Evolutionary conservation across 169 alveolate species (phyloP), one percentile per base, ranked within the genome.

Genomic region (Cryptosporidium meleagridis): DNA sequence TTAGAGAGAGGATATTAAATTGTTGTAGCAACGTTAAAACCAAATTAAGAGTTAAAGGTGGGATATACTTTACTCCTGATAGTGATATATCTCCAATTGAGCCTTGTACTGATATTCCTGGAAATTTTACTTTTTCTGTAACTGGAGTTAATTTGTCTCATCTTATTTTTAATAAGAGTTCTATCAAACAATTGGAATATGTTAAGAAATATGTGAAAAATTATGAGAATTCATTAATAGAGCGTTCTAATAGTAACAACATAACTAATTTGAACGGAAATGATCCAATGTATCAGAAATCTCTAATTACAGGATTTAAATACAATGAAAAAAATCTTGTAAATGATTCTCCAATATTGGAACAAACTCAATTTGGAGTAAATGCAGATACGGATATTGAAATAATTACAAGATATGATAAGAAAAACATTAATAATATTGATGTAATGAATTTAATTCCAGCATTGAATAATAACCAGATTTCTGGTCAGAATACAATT

Each of bases 61-160:
- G 89, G 29, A 80, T 80, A 18, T 80, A 80, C 67, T 23, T 80
- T 21, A 80, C 89, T n/a, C 89, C 89, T 41, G 75, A 80, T 33
- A 65, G 75, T 29, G 75, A 35, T 8, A 80, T 80, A 9, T 80
- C 89, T 9, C 89, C 89, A 10, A 80, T 80, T 61, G 89, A 80
- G 35, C 89, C 89, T 7, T 80, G 89, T 65, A 41, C 89, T 3
- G 89, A 80, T 5, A 62, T 80, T 0, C 89, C 89, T 37, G 89
- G 89, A 3, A 80, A 80, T 51, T 80, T 16, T 48, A 18, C 52
- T 5, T 80, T 80, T 51, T 33, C 52, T 4, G 80, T 80, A 41
- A 62, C 89, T 33, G 89, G 89, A 62, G 51, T 80, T 5, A 80
- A 69, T 21, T 39, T 80, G 35, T 41, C 89, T 45, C 80, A 80